Evolutionary conservation across 2,329 filamentous ascomycete genomes (phyloP).

Genomic region (Alternaria brassicae): DNA sequence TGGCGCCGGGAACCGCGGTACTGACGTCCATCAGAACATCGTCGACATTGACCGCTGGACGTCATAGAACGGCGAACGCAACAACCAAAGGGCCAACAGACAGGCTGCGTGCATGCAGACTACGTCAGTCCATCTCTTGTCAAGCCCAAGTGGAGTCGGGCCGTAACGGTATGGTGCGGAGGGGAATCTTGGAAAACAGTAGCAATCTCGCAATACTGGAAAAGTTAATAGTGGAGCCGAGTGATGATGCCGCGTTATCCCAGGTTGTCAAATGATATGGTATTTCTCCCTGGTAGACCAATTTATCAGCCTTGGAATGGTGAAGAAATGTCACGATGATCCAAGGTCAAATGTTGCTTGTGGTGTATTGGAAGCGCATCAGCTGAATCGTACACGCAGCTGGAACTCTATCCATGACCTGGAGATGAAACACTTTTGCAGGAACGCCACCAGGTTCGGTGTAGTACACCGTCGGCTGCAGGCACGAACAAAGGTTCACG

Average conservation of each 20-base stretch:
- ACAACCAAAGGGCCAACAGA: neutral
- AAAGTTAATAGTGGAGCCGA: slow-evolving; percentile 13
- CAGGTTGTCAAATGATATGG: slow-evolving; percentile 21
- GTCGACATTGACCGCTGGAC: neutral
- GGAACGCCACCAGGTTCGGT: slow-evolving; percentile 5
- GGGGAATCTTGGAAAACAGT: slow-evolving; percentile 13
- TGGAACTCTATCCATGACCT: slow-evolving; percentile 5
- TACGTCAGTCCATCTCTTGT: neutral
- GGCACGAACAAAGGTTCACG: slow-evolving; percentile 39
- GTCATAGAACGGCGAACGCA: slow-evolving; percentile 1
- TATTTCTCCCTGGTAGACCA: slow-evolving; percentile 7
- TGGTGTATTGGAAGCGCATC: slow-evolving; percentile 36
- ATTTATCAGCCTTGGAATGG: neutral
- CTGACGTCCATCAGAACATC: neutral
- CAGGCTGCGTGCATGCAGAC: neutral
- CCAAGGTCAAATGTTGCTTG: slow-evolving; percentile 12
- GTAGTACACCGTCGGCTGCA: slow-evolving; percentile 15
- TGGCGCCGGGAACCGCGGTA: slow-evolving; percentile 11
- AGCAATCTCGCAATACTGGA: slow-evolving; percentile 6
- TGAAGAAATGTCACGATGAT: slow-evolving; percentile 13
- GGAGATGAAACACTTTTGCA: neutral
- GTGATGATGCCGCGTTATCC: slow-evolving; percentile 19
- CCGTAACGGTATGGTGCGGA: slow-evolving; percentile 11
- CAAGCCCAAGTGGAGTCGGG: slow-evolving; percentile 6
- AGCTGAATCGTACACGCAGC: slow-evolving; percentile 30